Conservation (phyloP, 768 basidiomycete species). For the Sporobolomyces pararoseus region DNA sequence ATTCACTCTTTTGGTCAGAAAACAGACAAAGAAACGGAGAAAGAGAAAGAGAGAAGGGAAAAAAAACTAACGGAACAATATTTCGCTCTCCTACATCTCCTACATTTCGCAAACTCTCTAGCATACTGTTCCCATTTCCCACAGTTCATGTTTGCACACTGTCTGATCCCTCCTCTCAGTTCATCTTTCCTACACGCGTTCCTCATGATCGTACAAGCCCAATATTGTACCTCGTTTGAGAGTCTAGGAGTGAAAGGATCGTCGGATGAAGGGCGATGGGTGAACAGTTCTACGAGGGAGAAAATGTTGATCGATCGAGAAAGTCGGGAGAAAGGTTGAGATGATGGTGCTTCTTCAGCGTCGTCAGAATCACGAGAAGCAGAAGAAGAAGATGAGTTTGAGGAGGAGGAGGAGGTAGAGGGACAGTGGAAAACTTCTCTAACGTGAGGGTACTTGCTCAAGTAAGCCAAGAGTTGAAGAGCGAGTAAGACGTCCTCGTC, state of each 20-base stretch:
- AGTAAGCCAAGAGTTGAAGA: constrained; percentile 87
- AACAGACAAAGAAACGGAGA: too few relatives aligned
- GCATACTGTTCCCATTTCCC: constrained; percentile 90
- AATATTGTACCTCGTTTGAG: constrained; percentile 90
- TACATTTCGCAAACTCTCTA: constrained; percentile 93
- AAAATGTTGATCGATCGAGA: constrained; percentile 67
- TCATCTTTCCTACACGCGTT: constrained; percentile 99
- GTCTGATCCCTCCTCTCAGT: constrained; percentile 80
- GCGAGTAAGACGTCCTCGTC: constrained; percentile 91
- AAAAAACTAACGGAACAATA: constrained; percentile 78
- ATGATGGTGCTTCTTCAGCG: constrained; percentile 44
- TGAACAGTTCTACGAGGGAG: constrained; percentile 88
- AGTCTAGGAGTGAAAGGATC: constrained; percentile 69
- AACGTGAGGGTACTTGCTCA: constrained; percentile 97
- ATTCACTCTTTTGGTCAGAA: too few relatives aligned
- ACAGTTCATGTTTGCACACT: constrained; percentile 98
- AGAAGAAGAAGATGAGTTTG: neutral
- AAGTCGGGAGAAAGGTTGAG: neutral
- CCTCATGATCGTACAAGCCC: constrained; percentile 99
- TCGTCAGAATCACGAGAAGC: constrained; percentile 33
- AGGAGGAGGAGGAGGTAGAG: neutral
- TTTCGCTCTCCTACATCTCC: constrained; percentile 93
- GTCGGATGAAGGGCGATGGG: constrained; percentile 73
- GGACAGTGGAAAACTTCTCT: constrained; percentile 84
- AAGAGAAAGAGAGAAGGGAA: too few relatives aligned